Conservation (phyloP, 768 basidiomycete species). For the Boletus tomentosulus region DNA sequence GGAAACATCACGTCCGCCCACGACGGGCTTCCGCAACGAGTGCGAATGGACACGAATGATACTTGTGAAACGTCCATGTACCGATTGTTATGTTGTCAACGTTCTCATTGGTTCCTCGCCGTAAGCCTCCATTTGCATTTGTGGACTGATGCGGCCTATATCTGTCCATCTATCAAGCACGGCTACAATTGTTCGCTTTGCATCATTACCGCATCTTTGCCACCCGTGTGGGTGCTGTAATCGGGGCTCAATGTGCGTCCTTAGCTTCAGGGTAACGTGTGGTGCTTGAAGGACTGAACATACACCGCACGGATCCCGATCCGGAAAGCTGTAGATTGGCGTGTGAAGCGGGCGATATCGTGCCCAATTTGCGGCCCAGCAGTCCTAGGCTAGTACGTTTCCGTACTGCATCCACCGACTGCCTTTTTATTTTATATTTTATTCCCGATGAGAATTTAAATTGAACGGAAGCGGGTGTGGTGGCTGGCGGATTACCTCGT, state of each 20-base stretch:
- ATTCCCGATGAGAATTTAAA: conserved; percentile 9
- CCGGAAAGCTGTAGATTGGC: conserved; percentile 7
- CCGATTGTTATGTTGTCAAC: conserved; percentile 11
- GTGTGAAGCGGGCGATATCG: conserved; percentile 9
- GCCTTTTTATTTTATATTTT: background rate
- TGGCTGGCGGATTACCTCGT: conserved; percentile 19
- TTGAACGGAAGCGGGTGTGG: background rate
- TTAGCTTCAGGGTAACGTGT: conserved; percentile 18
- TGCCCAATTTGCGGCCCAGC: conserved; percentile 16
- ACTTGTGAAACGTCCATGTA: conserved; percentile 17
- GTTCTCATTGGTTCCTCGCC: conserved; percentile 8
- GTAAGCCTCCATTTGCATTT: conserved; percentile 10
- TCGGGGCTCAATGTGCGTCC: conserved; percentile 4
- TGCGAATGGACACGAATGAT: conserved; percentile 15
- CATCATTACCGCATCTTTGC: conserved; percentile 23
- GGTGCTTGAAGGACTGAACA: conserved; percentile 3
- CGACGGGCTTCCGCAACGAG: conserved; percentile 21
- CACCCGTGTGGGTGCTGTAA: background rate
- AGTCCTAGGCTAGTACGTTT: conserved; percentile 23
- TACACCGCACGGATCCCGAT: conserved; percentile 18
- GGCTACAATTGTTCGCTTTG: background rate
- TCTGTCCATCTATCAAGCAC: conserved; percentile 12
- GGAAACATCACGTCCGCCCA: conserved; percentile 18
- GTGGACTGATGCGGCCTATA: conserved; percentile 17
- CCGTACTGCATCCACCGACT: background rate